Base-by-base conservation (phyloP, 176 grass and related monocot species). In the Bonia amplexicaulis region DNA sequence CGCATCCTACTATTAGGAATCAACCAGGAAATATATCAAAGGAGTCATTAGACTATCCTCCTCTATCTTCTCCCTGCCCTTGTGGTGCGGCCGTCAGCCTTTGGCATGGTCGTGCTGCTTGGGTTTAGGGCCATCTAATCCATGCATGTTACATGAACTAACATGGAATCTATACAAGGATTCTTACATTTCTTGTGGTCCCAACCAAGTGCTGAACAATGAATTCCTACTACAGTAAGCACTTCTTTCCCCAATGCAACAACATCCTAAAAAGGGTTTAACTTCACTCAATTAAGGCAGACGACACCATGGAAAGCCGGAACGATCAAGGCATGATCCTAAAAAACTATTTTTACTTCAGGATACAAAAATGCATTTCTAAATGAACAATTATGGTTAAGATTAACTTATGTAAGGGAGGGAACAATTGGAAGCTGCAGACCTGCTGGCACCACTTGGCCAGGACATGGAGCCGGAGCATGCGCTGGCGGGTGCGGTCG, bases 381-480 rank as follows among this genome's bases (percentile, higher is more conserved):
- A 39, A 60, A 61, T 42, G 51, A 85, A 58, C 41, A 48, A 66
- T 40, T 69, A 15, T 51, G 9, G 40, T 7, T 12, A 13, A 7
- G 20, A 27, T 5, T 46, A 12, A 52, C 39, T 46, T 78, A 62
- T 78, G 27, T 1, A 26, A 12, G 5, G 40, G 17, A 12, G n/a
- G n/a, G 16, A 62, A 17, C 42, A 79, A 31, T 79, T 79, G 59
- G 31, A 2, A 46, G 58, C 19, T 79, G 61, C 76, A 8, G n/a
- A 98, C 97, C 97, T 99, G 97, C 78, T 94, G 92, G 67, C 97
- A 99, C 97, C 97, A 99, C 79, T 99, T 99, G 90, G 93, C 92
- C 7, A 99, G 96, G 31, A 99, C 97, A 65, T 99, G 93, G 66
- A 99, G 91, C 39, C 97, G 97, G 61, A 99, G 97, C 93, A 99